Evolutionary conservation across 2,329 filamentous ascomycete species (phyloP), one percentile per base, ranked within the genome.

Genomic region (Juglanconis sp.): DNA sequence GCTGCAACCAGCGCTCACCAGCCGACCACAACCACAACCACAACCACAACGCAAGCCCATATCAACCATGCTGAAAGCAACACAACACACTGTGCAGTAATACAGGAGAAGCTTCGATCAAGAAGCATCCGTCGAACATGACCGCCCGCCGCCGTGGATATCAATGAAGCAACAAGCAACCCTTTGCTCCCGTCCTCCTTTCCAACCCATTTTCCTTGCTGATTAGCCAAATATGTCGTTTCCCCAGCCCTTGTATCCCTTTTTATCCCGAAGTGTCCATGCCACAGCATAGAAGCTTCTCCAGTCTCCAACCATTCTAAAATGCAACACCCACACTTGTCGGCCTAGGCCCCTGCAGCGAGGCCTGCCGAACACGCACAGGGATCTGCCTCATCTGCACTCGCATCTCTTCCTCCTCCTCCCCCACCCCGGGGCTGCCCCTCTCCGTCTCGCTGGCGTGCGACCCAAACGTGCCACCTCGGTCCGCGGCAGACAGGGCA

Each of bases 291-390:
- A 15, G 10, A 31, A 38, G 11, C n/a, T 17, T 46, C 24, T 13
- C 24, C 17, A 6, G 42, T n/a, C 9, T 36, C 5, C 8, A 3
- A 1, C 48, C 15, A 31, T 52, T 69, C 74, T 63, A 80, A 68
- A 81, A 78, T 3, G 79, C 79, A 63, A 82, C 74, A 7, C 79
- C 79, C 24, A 81, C 79, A 62, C 76, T 79, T 65, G 70, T 72
- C 56, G 74, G 74, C 59, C 74, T 68, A 17, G 68, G 70, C n/a
- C 66, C 65, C 13, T 62, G 56, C 30, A 66, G 56, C n/a, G 49
- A 44, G 4, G 50, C 36, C 31, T 48, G 46, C 24, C 24, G 46
- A 9, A 48, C 9, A 5, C 47, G 35, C 11, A 56, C 53, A 15
- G 44, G 34, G 15, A 46, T 38, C 53, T 48, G 44, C 24, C 48